Evolutionary conservation across 2,329 filamentous ascomycete genomes (phyloP).

Genomic region (Boeremia lycopersici): DNA sequence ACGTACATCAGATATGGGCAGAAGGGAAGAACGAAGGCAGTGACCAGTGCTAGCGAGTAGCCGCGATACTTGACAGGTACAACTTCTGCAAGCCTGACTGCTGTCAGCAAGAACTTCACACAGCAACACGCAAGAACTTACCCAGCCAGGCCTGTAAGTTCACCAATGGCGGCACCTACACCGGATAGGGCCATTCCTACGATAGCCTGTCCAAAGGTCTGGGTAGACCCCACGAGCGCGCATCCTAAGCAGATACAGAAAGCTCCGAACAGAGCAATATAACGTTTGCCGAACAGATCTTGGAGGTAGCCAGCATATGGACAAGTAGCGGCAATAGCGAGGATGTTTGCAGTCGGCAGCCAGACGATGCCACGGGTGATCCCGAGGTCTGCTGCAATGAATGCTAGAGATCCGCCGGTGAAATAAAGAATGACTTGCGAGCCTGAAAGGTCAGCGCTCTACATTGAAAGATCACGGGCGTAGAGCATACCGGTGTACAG

Average conservation of each 20-base stretch:
- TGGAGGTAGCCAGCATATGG: conserved; percentile 46
- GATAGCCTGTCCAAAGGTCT: conserved; percentile 42
- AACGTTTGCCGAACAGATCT: conserved; percentile 45
- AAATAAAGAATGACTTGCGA: conserved; percentile 46
- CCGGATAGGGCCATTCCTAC: conserved; percentile 44
- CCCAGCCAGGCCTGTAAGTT: conserved; percentile 46
- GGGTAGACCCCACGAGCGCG: conserved; percentile 35
- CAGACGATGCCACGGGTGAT: conserved; percentile 34
- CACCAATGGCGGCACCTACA: conserved; percentile 43
- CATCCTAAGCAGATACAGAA: conserved; percentile 40
- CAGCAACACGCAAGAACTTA: conserved; percentile 13
- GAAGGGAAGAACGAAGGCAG: conserved; percentile 45
- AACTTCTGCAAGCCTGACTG: conserved; percentile 38
- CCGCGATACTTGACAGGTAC: conserved; percentile 44
- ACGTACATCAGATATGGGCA: conserved; percentile 42
- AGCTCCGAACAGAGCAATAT: conserved; percentile 43
- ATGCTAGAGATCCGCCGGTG: conserved; percentile 38
- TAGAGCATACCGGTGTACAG: conserved; percentile 41
- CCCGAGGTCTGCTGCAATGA: conserved; percentile 37
- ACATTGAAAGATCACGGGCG: not conserved
- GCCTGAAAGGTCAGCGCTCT: conserved; percentile 21
- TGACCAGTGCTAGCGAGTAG: conserved; percentile 41
- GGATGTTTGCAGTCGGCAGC: conserved; percentile 44
- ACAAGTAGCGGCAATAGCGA: conserved; percentile 43
- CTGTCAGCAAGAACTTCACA: conserved; percentile 1